phyloP scores from a whole-genome alignment of 2,329 filamentous ascomycete genomes.

The Verticillium klebahnii region DNA sequence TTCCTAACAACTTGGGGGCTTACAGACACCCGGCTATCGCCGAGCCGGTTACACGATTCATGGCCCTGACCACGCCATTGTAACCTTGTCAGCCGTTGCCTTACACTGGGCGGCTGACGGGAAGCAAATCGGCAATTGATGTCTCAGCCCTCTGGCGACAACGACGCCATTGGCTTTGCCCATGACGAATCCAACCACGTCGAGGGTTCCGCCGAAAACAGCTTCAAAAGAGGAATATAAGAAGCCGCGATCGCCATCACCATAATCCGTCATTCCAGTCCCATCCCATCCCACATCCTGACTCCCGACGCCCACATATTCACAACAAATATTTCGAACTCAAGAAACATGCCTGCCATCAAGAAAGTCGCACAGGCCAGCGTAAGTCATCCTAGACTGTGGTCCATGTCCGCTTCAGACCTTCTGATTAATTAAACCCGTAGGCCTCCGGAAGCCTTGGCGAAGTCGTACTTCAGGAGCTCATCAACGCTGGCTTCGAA shows the following conservation, averaged over 20 bases:
- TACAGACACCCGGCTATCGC: too few species aligned
- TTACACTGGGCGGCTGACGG: background rate
- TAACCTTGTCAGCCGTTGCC: background rate
- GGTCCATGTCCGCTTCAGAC: background rate
- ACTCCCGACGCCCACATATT: too few species aligned
- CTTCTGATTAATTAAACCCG: background rate
- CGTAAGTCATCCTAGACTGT: background rate
- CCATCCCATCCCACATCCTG: too few species aligned
- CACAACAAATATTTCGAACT: too few species aligned
- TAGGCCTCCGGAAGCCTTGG: constrained; percentile 33
- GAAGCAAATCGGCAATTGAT: background rate
- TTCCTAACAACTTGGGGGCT: too few species aligned
- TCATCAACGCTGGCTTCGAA: constrained; percentile 37
- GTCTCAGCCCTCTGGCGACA: background rate
- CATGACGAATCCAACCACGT: background rate
- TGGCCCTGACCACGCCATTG: background rate
- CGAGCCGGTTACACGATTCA: too few species aligned
- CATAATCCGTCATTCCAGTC: background rate
- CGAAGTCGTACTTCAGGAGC: constrained; percentile 28
- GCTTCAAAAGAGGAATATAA: background rate
- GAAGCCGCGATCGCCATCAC: background rate
- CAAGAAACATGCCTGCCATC: constrained; percentile 1
- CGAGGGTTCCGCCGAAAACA: background rate
- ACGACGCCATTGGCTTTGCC: background rate
- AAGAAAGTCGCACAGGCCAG: constrained; percentile 8